Percentiles rank a stretch among this genome's conserved stretches.
Evolutionary conservation across 2,329 filamentous ascomycete genomes (phyloP).

Genomic region (Aspergillus neotritici): DNA sequence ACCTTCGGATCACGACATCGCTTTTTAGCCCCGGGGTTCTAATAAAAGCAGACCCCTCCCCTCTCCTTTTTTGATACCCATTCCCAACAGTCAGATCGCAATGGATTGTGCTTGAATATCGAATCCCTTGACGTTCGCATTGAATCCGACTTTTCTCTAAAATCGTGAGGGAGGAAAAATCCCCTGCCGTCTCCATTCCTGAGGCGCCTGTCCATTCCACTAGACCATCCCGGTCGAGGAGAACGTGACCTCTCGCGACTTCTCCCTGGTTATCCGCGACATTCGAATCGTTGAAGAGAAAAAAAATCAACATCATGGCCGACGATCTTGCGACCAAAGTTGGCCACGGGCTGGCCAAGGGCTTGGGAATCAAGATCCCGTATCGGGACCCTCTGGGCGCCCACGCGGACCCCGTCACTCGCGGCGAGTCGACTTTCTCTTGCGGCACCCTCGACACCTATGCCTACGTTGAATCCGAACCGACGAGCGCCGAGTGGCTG

Average conservation of each 20-base stretch:
- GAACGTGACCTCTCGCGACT: neutral
- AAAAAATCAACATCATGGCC: slow-evolving; percentile 22
- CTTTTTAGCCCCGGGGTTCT: slow-evolving; percentile 10
- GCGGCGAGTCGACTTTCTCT: slow-evolving; percentile 76
- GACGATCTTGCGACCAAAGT: slow-evolving; percentile 48
- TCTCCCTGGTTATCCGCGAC: neutral
- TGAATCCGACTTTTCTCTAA: neutral
- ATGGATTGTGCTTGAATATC: slow-evolving; percentile 11
- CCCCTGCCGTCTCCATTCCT: too few relatives aligned
- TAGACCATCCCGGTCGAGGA: too few relatives aligned
- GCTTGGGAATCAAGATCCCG: slow-evolving; percentile 74
- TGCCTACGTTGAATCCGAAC: slow-evolving; percentile 76
- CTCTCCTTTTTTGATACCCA: slow-evolving; percentile 7
- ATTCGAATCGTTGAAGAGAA: too few relatives aligned
- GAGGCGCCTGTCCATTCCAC: too few relatives aligned
- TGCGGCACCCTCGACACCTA: slow-evolving; percentile 68
- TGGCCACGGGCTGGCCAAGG: slow-evolving; percentile 70
- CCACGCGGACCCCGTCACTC: slow-evolving; percentile 57
- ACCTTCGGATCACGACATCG: slow-evolving; percentile 28
- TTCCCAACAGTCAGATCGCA: slow-evolving; percentile 7
- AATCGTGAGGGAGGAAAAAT: neutral
- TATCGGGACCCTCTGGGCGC: slow-evolving; percentile 54
- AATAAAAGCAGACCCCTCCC: slow-evolving; percentile 10
- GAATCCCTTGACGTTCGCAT: neutral
- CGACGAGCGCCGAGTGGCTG: slow-evolving; percentile 69